Percentiles rank a stretch among this genome's conserved stretches.
These are phyloP conservation scores for Zalaria sp. DNA, from an alignment of 2,329 filamentous ascomycete genomes.

Conservation along the genomic window DNA sequence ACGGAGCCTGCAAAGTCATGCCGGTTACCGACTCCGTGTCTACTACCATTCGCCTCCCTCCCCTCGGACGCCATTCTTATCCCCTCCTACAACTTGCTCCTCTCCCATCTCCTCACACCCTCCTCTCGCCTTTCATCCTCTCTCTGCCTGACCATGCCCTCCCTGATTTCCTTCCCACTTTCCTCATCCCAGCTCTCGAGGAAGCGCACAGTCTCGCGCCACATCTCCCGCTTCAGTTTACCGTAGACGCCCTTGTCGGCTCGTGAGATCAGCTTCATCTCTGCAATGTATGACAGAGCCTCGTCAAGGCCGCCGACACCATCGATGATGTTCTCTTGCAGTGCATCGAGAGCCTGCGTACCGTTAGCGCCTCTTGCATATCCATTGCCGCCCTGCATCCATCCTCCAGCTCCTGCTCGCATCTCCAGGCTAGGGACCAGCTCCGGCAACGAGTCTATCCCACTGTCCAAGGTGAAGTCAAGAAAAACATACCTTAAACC, in stretches of 20 bases:
- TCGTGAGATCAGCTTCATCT: constrained; percentile 47
- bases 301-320: constrained; percentile 51
- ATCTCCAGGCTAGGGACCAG: too few species aligned
- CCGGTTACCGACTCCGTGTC: too few species aligned
- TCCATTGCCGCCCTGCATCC: background rate
- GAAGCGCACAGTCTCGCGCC: constrained; percentile 46
- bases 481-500: constrained; percentile 34
- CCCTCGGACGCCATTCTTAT: too few species aligned
- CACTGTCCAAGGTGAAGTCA: background rate
- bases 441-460: too few species aligned
- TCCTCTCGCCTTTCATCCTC: constrained; percentile 23
- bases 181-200: constrained; percentile 40
- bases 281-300: constrained; percentile 43
- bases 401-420: too few species aligned
- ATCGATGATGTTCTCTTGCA: constrained; percentile 56
- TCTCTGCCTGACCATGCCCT: constrained; percentile 10
- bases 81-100: constrained; percentile 10
- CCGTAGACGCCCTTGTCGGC: constrained; percentile 54
- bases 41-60: too few species aligned
- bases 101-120: constrained; percentile 8
- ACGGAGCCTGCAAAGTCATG: too few species aligned
- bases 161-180: constrained; percentile 5
- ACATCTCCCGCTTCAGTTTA: constrained; percentile 62
- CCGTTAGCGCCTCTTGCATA: background rate
- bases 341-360: constrained; percentile 39